phyloP scores from a whole-genome alignment of 2,329 filamentous ascomycete genomes.

The Aspergillus thermomutatus region DNA sequence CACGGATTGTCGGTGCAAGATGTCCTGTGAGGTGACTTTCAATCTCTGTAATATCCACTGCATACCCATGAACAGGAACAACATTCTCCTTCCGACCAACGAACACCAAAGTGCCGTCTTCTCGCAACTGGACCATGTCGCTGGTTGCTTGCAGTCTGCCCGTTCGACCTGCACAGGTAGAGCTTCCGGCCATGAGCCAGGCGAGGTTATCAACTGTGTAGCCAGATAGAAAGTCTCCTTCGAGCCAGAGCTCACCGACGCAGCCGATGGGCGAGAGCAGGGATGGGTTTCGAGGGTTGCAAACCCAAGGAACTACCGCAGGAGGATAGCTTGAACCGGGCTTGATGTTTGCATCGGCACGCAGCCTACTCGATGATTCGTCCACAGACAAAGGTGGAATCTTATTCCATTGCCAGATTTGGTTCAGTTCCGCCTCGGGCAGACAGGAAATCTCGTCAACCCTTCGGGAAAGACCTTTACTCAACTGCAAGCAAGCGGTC shows the following conservation, averaged over 20 bases:
- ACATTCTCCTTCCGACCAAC: constrained; percentile 34
- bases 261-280: constrained; percentile 42
- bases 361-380: constrained; percentile 19
- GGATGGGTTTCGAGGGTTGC: constrained; percentile 28
- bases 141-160: constrained; percentile 30
- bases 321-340: constrained; percentile 34
- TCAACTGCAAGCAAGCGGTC: constrained; percentile 25
- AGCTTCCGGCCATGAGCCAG: constrained; percentile 34
- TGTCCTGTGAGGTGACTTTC: constrained; percentile 37
- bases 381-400: constrained; percentile 35
- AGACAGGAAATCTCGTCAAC: constrained; percentile 38
- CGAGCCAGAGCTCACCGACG: constrained; percentile 39
- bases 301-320: constrained; percentile 27
- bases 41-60: constrained; percentile 39
- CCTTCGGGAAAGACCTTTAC: constrained; percentile 21
- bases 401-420: constrained; percentile 45
- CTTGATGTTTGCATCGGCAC: constrained; percentile 18
- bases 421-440: constrained; percentile 34
- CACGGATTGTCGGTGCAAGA: constrained; percentile 29
- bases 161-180: constrained; percentile 24
- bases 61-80: constrained; percentile 35
- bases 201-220: constrained; percentile 20
- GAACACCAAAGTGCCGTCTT: constrained; percentile 28
- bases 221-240: constrained; percentile 32
- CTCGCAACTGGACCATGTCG: constrained; percentile 29